Percentiles rank a stretch among this genome's conserved stretches.
phyloP scores from a whole-genome alignment of 2,329 filamentous ascomycete species.

The Pestalotiopsis sp. region DNA sequence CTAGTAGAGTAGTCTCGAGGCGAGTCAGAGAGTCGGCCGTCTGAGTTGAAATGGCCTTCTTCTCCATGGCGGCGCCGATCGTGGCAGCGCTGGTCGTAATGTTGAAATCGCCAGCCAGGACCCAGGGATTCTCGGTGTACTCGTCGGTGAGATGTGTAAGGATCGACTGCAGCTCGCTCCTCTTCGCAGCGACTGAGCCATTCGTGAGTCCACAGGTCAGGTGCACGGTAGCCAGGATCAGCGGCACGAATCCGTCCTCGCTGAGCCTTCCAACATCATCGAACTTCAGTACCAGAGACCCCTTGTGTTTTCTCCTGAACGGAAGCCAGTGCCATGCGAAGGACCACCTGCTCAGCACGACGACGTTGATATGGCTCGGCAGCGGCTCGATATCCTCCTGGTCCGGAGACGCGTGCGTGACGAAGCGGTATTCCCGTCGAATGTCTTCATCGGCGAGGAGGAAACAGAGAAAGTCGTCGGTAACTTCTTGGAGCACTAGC shows the following conservation, averaged over 20 bases:
- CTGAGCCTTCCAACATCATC: slow-evolving; percentile 30
- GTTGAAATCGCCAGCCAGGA: slow-evolving; percentile 69
- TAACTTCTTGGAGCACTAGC: slow-evolving; percentile 64
- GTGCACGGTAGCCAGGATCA: slow-evolving; percentile 62
- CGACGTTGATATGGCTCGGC: slow-evolving; percentile 62
- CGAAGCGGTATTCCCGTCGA: slow-evolving; percentile 53
- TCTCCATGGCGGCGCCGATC: slow-evolving; percentile 54
- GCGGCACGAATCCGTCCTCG: slow-evolving; percentile 33
- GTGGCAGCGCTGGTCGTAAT: slow-evolving; percentile 61
- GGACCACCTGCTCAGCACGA: slow-evolving; percentile 58
- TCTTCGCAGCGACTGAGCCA: slow-evolving; percentile 59
- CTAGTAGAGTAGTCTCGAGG: slow-evolving; percentile 49
- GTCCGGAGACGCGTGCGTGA: slow-evolving; percentile 59
- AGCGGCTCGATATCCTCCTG: slow-evolving; percentile 57
- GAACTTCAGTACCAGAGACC: slow-evolving; percentile 52
- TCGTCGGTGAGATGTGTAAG: slow-evolving; percentile 45
- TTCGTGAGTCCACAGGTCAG: slow-evolving; percentile 65
- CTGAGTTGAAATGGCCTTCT: slow-evolving; percentile 54
- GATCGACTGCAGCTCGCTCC: slow-evolving; percentile 56
- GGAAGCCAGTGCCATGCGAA: slow-evolving; percentile 60
- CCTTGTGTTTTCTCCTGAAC: slow-evolving; percentile 60
- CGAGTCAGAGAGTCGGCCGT: slow-evolving; percentile 45
- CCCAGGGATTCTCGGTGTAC: slow-evolving; percentile 50
- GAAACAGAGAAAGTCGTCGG: slow-evolving; percentile 62
- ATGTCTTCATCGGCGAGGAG: slow-evolving; percentile 52